Conservation (phyloP, 768 basidiomycete species). For the Piloderma croceum region DNA sequence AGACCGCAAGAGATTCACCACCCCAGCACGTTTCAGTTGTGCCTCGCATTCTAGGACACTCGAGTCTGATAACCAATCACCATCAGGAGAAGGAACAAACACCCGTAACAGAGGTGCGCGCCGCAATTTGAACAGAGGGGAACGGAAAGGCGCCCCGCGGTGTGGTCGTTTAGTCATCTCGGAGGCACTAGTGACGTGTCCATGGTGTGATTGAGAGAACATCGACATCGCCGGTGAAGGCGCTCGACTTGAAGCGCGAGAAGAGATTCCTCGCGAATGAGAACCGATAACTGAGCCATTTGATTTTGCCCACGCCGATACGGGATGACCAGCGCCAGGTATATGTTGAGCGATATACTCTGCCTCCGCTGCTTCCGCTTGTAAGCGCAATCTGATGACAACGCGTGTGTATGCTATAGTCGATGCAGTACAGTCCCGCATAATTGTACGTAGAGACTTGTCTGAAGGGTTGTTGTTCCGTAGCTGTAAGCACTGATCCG, state of each 20-base stretch:
- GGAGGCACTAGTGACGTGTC: slow-evolving; percentile 22
- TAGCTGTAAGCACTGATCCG: slow-evolving; percentile 52
- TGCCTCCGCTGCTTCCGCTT: slow-evolving; percentile 61
- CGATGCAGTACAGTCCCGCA: slow-evolving; percentile 51
- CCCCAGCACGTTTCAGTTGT: slow-evolving; percentile 67
- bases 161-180: background rate
- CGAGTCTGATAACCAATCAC: slow-evolving; percentile 79
- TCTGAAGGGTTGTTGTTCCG: slow-evolving; percentile 33
- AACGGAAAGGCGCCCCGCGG: slow-evolving; percentile 41
- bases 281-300: too few relatives aligned
- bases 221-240: slow-evolving; percentile 57
- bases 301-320: background rate
- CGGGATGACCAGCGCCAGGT: background rate
- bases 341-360: background rate
- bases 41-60: slow-evolving; percentile 79
- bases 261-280: slow-evolving; percentile 24
- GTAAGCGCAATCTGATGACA: slow-evolving; percentile 68
- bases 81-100: slow-evolving; percentile 82
- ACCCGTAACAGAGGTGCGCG: slow-evolving; percentile 76
- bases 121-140: slow-evolving; percentile 63
- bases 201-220: slow-evolving; percentile 41
- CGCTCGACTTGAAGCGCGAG: slow-evolving; percentile 54
- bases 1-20: slow-evolving; percentile 54
- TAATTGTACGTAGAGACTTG: slow-evolving; percentile 34
- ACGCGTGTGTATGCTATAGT: slow-evolving; percentile 77